Evolutionary conservation across 306 rosid genomes (phyloP), one percentile per base, ranked within the genome.

Genomic region (Glycine tomentella): DNA sequence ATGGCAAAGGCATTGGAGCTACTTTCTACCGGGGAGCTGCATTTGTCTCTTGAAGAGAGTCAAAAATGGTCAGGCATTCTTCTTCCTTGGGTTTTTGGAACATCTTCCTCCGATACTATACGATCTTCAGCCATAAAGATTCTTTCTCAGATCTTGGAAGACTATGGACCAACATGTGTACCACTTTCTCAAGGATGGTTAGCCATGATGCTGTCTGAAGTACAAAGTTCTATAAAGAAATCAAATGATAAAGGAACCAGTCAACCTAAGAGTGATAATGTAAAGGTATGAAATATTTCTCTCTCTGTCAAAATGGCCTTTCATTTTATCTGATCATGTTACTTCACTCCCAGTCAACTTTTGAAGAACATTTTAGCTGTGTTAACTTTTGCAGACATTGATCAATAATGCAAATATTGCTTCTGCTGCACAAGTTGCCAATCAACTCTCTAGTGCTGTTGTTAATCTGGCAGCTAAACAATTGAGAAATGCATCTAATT

Each of bases 161-260:
- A 90, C 81, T 77, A 93, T 50, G 97, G 98, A 69, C 93, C 97
- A 71, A 52, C 71, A 67, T 84, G 92, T 16, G 81, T 93, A 75
- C 97, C 96, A 8, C 84, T 91, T 80, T 93, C 99, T 79, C 98
- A 93, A 86, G 99, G 92, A 59, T 93, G 99, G 99, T 83, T 95
- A 72, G 94, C 91, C 80, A 74, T 91, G 81, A 83, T 95, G 53
- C 86, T 95, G 74, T 84, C 84, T 70, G 96, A 93, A 87, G 86
- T 86, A 59, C 89, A 85, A 49, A 86, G 77, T 46, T 85, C 90
- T 78, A 81, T 73, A 80, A 90, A 90, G 85, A 89, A 85, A 52
- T 82, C 89, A 83, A 85, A 83, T 79, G 90, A 74, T 73, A 95
- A 93, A 79, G 93, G 87, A 86, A 82, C 69, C 63, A 74, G 68